Percentiles rank a stretch among this genome's conserved stretches.
Evolutionary conservation across 805 yeast genomes (phyloP).

Genomic region (Maudiozyma serrabonitensis): DNA sequence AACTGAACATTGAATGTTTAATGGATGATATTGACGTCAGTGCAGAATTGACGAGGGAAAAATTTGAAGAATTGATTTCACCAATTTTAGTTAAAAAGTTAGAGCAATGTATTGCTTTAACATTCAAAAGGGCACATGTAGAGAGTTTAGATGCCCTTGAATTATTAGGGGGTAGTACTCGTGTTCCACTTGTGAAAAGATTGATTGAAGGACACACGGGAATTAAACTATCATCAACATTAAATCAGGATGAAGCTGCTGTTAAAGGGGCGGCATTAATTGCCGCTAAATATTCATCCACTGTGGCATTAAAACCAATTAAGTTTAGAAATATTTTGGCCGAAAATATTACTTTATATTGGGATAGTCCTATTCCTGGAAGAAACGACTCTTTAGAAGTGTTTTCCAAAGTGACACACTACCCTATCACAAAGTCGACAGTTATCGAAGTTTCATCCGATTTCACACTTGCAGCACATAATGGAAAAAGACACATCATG

Average conservation of each 20-base stretch:
- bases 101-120: constrained; percentile 65
- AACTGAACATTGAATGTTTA: constrained; percentile 87
- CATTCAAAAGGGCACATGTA: constrained; percentile 63
- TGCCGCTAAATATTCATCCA: constrained; percentile 48
- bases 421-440: constrained; percentile 90
- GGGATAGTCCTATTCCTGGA: constrained; percentile 91
- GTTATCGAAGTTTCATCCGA: constrained; percentile 85
- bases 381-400: constrained; percentile 76
- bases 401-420: constrained; percentile 83
- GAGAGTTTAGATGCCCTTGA: constrained; percentile 82
- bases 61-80: constrained; percentile 76
- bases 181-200: constrained; percentile 88
- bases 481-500: background rate
- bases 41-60: constrained; percentile 76
- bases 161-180: constrained; percentile 94
- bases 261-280: constrained; percentile 98
- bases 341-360: constrained; percentile 20
- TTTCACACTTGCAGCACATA: constrained; percentile 44
- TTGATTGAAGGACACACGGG: constrained; percentile 70
- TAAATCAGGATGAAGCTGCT: constrained; percentile 97
- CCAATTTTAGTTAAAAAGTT: constrained; percentile 76
- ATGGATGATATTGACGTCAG: constrained; percentile 96
- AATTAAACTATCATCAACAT: constrained; percentile 79
- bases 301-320: constrained; percentile 46
- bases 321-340: constrained; percentile 4